Base-by-base conservation (phyloP, 345 rosid genomes). In the Odontarrhena argentea region DNA sequence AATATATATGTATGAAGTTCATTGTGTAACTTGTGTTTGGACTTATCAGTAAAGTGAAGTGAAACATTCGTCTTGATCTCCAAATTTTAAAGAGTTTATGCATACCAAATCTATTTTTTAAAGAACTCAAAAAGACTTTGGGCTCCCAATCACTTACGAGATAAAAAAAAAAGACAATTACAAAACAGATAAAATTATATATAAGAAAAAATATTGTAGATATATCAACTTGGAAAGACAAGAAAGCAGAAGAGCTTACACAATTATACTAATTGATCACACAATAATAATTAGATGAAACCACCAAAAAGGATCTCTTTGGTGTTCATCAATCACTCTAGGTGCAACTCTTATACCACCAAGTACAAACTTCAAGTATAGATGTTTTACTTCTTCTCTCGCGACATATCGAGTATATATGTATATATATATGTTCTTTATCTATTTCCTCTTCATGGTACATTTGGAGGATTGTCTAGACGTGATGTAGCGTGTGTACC, bases 391-490 rank as follows among this genome's bases (percentile, higher is more conserved):
- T 49, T 46, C 13, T 34, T 47, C 47, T 49, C 15, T 49, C 48
- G 25, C 34, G 35, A 49, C 36, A 40, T 26, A 28, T 28, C 35
- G 30, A 40, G 11, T 49, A 49, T 43, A 48, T 46, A 26, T 28
- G 5, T 28, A 1, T 18, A 18, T 18, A 18, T 18, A 18, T 18
- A 18, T 18, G 22, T 25, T 34, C 40, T 26, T 2, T 7, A 58
- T 59, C 59, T 59, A 69, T 41, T 50, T 51, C 41, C 28, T 30
- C 51, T 69, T 42, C 28, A 42, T 34, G 45, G 22, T 42, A 22
- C 74, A 51, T 42, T 41, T 60, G 35, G 25, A 90, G 76, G 56
- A 74, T 51, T 43, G 78, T 82, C 87, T 89, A 79, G 60, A 79
- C 56, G 70, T 30, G 60, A 64, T 56, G 55, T 47, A 82, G 61